These are phyloP conservation scores for Rhodotorula taiwanensis DNA, from an alignment of 768 basidiomycete species.

Conservation along the genomic window DNA sequence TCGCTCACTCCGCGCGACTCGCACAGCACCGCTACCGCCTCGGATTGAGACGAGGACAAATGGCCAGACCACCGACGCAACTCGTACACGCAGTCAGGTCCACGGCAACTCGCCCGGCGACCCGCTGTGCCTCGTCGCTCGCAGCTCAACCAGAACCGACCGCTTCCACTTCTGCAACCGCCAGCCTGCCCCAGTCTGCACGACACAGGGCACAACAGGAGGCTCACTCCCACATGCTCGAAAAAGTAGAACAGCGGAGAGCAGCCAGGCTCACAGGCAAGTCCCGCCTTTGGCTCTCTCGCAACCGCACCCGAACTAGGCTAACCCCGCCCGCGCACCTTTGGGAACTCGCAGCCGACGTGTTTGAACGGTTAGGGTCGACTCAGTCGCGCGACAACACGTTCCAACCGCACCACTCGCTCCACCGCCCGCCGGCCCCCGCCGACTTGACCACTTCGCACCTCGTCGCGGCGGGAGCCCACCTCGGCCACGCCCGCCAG, in stretches of 20 bases:
- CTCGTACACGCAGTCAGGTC: too few relatives aligned
- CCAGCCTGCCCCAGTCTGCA: neutral
- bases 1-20: too few relatives aligned
- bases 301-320: too few relatives aligned
- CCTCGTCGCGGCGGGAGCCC: constrained; percentile 84
- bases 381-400: constrained; percentile 60
- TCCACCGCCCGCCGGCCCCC: constrained; percentile 58
- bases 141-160: constrained; percentile 5
- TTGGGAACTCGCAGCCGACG: constrained; percentile 23
- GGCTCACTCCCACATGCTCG: constrained; percentile 2
- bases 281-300: neutral
- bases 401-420: constrained; percentile 64
- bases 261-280: constrained; percentile 19
- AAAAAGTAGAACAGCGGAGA: constrained; percentile 28
- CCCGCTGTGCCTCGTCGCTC: neutral
- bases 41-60: too few relatives aligned
- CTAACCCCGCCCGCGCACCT: too few relatives aligned
- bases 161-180: neutral
- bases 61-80: too few relatives aligned
- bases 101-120: too few relatives aligned
- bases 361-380: constrained; percentile 58
- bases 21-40: too few relatives aligned
- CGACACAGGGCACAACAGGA: constrained; percentile 20
- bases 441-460: constrained; percentile 73
- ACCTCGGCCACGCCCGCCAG: constrained; percentile 73